These are phyloP conservation scores for Ophiostoma novo-ulmi DNA, from an alignment of 2,329 filamentous ascomycete genomes.

Conservation along the genomic window DNA sequence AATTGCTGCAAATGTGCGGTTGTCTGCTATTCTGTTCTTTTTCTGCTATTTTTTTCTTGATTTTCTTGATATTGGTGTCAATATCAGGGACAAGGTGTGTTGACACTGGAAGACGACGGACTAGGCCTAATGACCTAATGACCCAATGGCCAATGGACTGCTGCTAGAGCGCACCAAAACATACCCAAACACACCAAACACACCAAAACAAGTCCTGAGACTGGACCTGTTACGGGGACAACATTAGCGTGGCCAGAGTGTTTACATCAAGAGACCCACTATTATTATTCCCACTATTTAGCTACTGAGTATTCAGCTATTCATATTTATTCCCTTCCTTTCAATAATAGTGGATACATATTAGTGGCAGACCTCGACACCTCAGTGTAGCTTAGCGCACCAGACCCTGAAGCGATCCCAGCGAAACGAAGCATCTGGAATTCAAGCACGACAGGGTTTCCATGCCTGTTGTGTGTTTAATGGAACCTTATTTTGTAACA, in stretches of 20 bases:
- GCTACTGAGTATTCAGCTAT: background rate
- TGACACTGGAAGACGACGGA: background rate
- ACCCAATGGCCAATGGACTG: background rate
- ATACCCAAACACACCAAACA: constrained; percentile 4
- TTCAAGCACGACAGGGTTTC: background rate
- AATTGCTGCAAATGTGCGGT: background rate
- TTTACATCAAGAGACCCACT: background rate
- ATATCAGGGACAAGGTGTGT: background rate
- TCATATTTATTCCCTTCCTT: background rate
- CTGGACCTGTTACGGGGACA: constrained; percentile 27
- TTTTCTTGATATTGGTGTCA: background rate
- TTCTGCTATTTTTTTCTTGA: background rate
- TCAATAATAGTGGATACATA: background rate
- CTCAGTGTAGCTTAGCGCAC: background rate
- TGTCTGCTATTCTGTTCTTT: background rate
- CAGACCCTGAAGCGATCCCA: background rate
- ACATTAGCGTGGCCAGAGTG: constrained; percentile 24
- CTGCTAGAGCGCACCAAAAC: background rate
- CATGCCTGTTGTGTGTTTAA: background rate
- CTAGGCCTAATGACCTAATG: background rate
- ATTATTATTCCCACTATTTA: background rate
- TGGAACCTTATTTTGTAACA: background rate
- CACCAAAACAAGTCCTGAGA: constrained; percentile 13
- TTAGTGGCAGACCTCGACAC: too few relatives aligned
- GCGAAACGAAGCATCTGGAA: background rate